Base-by-base conservation (phyloP, 2,329 filamentous ascomycete genomes). In the Exophiala lecanii-corni region DNA sequence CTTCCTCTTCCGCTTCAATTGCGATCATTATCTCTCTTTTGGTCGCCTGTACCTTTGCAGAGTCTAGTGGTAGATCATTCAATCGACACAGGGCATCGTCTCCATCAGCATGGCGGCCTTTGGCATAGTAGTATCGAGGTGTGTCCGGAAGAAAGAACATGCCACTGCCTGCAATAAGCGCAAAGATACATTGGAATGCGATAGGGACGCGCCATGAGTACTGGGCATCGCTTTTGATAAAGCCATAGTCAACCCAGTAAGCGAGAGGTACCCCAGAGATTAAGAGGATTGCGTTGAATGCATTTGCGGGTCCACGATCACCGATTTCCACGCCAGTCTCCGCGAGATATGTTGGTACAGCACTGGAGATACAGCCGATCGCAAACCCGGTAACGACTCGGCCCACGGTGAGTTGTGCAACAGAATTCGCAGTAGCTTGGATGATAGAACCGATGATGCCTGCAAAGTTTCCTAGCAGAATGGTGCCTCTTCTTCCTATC, bases 201-300 rank as follows among this genome's bases (percentile, higher is more conserved):
- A 62, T 50, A 3, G 59, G 59, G 19, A 60, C 45, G 2, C 59
- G 48, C 59, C 59, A 62, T 15, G 57, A 57, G 19, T 51, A 50
- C 34, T 59, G 56, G 13, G 44, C 49, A 18, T 41, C 48, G 7
- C 53, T 53, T 28, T 57, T 57, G 7, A 53, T 54, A 45, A 62
- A 58, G 18, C 59, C 59, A 36, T 60, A 62, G 45, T 62, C 59
- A 23, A 55, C 53, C 39, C 36, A 63, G 41, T 63, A 63, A 2
- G 60, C 60, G 1, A 59, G 36, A 6, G 61, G 57, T 33, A 39
- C 54, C 49, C 15, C 60, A 15, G 23, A 55, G 28, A 53, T 56
- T 17, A 53, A 52, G 43, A 62, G 60, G 36, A 62, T 56, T 35
- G 57, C 52, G 32, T 58, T 58, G 36, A 62, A 55, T 9, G 55